phyloP scores from a whole-genome alignment of 2,329 filamentous ascomycete species.

The Diaporthe sp. region DNA sequence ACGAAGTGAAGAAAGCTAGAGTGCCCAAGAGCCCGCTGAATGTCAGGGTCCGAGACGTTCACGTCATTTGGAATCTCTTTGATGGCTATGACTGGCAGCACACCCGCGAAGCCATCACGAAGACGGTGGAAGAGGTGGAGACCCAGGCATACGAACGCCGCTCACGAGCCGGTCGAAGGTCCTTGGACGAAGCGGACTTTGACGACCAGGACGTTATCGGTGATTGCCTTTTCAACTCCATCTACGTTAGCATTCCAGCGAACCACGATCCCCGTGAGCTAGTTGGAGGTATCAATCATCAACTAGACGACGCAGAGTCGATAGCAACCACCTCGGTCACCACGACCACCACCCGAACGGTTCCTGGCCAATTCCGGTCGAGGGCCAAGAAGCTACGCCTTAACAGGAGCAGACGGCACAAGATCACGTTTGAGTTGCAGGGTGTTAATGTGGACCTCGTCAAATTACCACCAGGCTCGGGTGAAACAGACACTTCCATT shows the following conservation, averaged over 20 bases:
- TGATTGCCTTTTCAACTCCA: constrained; percentile 98
- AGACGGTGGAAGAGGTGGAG: constrained; percentile 91
- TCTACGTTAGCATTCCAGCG: constrained; percentile 93
- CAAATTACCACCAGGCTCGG: constrained; percentile 79
- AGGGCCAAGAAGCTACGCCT: constrained; percentile 75
- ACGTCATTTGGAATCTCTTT: constrained; percentile 97
- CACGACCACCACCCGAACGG: constrained; percentile 65
- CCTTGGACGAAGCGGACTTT: constrained; percentile 70
- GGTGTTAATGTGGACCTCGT: constrained; percentile 87
- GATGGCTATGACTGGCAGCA: constrained; percentile 97
- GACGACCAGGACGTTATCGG: constrained; percentile 90
- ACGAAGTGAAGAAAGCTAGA: constrained; percentile 71
- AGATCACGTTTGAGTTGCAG: constrained; percentile 93
- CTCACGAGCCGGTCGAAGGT: constrained; percentile 67
- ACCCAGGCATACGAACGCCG: constrained; percentile 82
- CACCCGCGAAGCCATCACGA: constrained; percentile 87
- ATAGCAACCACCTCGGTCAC: constrained; percentile 82
- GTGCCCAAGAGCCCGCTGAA: constrained; percentile 78
- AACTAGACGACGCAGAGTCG: constrained; percentile 93
- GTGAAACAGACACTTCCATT: constrained; percentile 88
- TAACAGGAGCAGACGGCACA: constrained; percentile 88
- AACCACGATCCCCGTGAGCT: constrained; percentile 88
- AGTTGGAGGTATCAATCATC: constrained; percentile 85
- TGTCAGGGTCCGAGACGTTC: constrained; percentile 85
- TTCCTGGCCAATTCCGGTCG: constrained; percentile 53